A percentile compares a stretch with the other conserved stretches of the same genome.
Conservation (phyloP, 129 eudicot genomes). For the Ambrosia trifida region DNA sequence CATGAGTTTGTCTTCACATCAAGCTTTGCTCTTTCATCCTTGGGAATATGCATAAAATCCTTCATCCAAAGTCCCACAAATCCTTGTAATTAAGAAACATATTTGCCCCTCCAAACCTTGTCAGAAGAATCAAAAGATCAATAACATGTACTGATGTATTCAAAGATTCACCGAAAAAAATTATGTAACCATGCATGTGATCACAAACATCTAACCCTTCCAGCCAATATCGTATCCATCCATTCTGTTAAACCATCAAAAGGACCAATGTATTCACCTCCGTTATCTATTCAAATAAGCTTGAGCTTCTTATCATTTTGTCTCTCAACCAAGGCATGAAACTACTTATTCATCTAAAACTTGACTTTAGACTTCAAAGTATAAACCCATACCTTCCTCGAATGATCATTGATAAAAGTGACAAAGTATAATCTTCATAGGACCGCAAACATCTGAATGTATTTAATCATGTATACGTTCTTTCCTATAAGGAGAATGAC, state of each 20-base stretch:
- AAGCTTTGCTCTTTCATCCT: no score
- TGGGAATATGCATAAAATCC: no score
- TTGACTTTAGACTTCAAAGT: conserved; percentile 25
- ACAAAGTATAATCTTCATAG: conserved; percentile 22
- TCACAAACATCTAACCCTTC: no score
- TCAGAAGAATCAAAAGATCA: not conserved
- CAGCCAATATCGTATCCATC: no score
- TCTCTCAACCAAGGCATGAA: conserved; percentile 24
- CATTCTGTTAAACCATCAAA: no score
- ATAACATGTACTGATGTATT: not conserved
- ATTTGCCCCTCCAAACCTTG: no score
- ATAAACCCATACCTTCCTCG: conserved; percentile 27
- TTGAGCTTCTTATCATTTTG: conserved; percentile 14
- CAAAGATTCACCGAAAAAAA: no score
- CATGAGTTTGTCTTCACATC: no score
- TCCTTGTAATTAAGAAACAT: no score
- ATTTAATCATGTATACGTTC: not conserved
- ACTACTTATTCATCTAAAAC: conserved; percentile 17
- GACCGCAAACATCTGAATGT: not conserved
- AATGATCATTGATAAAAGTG: conserved; percentile 29
- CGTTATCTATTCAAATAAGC: conserved; percentile 9
- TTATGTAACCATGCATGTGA: no score
- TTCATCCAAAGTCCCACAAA: no score
- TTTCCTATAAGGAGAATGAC: not conserved
- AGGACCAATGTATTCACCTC: not conserved